Conservation (phyloP, 192 early-diverging fungal species). For the Kappamyces sp. region DNA sequence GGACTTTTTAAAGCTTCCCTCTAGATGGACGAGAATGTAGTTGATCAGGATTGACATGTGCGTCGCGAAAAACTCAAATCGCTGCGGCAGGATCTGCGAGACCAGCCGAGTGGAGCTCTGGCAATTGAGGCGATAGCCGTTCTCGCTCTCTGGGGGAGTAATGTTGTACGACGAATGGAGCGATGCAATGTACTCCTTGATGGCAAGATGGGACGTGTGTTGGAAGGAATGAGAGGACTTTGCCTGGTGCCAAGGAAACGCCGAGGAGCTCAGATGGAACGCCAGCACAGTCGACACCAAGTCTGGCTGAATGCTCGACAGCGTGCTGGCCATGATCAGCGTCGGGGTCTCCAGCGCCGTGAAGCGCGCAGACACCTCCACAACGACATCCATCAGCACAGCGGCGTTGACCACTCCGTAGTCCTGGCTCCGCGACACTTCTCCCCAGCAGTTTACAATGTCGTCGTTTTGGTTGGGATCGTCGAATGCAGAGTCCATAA, state of each 20-base stretch:
- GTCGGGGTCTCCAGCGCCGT: slow-evolving; percentile 18
- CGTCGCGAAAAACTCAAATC: slow-evolving; percentile 24
- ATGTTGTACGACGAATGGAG: slow-evolving; percentile 30
- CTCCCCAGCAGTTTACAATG: slow-evolving; percentile 28
- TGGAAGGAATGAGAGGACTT: not conserved
- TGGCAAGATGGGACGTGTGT: slow-evolving; percentile 2
- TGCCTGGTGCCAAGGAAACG: slow-evolving; percentile 30
- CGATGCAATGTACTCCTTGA: slow-evolving; percentile 34
- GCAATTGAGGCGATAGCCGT: slow-evolving; percentile 25
- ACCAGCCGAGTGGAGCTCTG: slow-evolving; percentile 27
- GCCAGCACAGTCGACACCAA: slow-evolving; percentile 20
- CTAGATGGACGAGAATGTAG: slow-evolving; percentile 36
- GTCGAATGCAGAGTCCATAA: slow-evolving; percentile 44
- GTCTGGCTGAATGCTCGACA: slow-evolving; percentile 26
- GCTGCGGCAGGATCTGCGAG: slow-evolving; percentile 34
- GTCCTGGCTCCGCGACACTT: slow-evolving; percentile 20
- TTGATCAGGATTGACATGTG: slow-evolving; percentile 39
- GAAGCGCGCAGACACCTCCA: slow-evolving; percentile 33
- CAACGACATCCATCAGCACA: slow-evolving; percentile 31
- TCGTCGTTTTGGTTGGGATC: slow-evolving; percentile 28
- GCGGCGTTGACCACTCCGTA: slow-evolving; percentile 32
- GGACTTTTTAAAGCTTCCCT: slow-evolving; percentile 21
- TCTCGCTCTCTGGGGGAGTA: slow-evolving; percentile 21
- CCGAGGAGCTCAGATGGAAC: slow-evolving; percentile 25
- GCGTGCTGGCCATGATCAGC: slow-evolving; percentile 16